phyloP scores from a whole-genome alignment of 2,329 filamentous ascomycete species.

The Trichoderma atrobrunneum region DNA sequence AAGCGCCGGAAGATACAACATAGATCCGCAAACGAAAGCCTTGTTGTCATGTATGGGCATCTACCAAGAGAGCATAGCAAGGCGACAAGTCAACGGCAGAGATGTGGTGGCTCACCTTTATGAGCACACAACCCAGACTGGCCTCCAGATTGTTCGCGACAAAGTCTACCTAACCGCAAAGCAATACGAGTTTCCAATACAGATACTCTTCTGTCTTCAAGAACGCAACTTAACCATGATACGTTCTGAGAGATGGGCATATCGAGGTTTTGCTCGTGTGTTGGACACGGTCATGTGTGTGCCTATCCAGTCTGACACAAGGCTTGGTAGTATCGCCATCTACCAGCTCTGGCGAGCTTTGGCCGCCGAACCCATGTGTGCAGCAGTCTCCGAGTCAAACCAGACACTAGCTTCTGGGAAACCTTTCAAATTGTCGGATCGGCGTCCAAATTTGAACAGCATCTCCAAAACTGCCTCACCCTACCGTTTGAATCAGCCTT shows the following conservation, averaged over 20 bases:
- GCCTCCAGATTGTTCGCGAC: background rate
- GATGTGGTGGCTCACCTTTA: background rate
- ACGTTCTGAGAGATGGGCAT: background rate
- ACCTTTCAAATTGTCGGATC: background rate
- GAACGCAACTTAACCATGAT: background rate
- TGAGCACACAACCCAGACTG: background rate
- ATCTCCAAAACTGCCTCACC: background rate
- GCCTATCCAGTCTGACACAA: background rate
- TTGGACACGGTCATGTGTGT: background rate
- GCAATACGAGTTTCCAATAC: background rate
- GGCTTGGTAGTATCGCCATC: background rate
- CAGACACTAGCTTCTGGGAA: background rate
- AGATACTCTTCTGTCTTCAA: background rate
- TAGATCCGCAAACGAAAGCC: background rate
- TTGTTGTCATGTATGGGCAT: background rate
- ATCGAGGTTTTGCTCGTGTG: background rate
- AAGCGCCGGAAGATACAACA: background rate
- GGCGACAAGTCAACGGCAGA: background rate
- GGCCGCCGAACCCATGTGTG: background rate
- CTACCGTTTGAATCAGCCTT: background rate
- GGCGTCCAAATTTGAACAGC: background rate
- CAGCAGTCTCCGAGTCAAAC: background rate
- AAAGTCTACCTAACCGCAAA: background rate
- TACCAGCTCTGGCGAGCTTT: background rate
- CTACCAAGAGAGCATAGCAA: background rate